Evolutionary conservation across 2,329 filamentous ascomycete genomes (phyloP), one percentile per base, ranked within the genome.

Genomic region (Chrysosporium keratinophilum): DNA sequence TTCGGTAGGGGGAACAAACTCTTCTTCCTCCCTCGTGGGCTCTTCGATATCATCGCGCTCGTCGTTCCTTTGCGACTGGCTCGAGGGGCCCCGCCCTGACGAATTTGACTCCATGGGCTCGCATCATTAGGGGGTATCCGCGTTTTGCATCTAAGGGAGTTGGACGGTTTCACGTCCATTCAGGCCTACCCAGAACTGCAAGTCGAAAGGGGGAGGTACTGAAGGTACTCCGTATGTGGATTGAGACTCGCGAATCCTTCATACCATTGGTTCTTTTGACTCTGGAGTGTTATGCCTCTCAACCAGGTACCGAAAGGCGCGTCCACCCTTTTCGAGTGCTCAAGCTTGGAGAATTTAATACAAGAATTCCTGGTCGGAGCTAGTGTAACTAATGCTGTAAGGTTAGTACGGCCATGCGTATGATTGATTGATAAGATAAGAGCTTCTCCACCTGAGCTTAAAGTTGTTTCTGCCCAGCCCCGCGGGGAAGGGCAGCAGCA

Each of bases 1-100:
- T 39, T 53, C 49, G 50, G 37, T 52, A 7, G 45, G 34, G 4
- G 51, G 50, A 34, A 45, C 34, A 28, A 51, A 35, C 37, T 46
- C 45, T 19, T 45, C 20, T 23, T 52, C 42, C 15, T 42, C 34
- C 33, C 23, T 39, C 17, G 45, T 43, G 1, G 35, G 35, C 15
- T 47, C 35, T 23, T 31, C 31, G 2, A 45, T 1, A 17, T 11
- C 17, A 6, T 28, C n/a, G 23, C 11, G 23, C 37, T 17, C 28
- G 4, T 31, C 41, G 40, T 19, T 19, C 31, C 33, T 40, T 33
- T 20, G 41, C 23, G 15, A 17, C 10, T 17, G 33, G 23, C 46
- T 15, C 11, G 50, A 52, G 2, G 50, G 42, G 12, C 50, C 42
- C 39, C 9, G 41, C 31, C 33, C 50, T 20, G 34, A 28, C 19